A percentile compares a stretch with the other conserved stretches of the same genome.
phyloP scores from a whole-genome alignment of 495 filamentous ascomycete species.

The Podospora pseudopauciseta region DNA sequence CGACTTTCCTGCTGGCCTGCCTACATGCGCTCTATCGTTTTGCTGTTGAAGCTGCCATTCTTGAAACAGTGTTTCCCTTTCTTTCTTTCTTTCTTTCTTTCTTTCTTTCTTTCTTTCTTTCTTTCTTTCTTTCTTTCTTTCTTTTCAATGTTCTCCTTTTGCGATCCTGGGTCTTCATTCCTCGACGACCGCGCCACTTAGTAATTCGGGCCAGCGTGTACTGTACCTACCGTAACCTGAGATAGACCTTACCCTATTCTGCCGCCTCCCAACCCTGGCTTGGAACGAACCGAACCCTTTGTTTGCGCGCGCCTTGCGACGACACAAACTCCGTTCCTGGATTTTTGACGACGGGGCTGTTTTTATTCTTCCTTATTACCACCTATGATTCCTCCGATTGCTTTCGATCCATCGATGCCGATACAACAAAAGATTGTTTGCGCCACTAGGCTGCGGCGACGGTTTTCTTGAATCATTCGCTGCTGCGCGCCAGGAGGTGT shows the following conservation, averaged over 20 bases:
- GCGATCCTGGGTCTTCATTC: neutral
- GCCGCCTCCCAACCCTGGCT: neutral
- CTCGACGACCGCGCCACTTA: neutral
- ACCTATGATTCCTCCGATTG: neutral
- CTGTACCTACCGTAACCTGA: neutral
- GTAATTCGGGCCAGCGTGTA: neutral
- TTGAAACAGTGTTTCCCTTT: neutral
- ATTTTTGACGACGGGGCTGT: neutral
- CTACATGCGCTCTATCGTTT: neutral
- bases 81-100: neutral
- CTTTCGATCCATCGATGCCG: neutral
- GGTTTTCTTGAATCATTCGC: neutral
- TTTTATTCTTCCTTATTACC: neutral
- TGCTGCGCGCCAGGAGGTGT: neutral
- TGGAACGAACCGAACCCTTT: neutral
- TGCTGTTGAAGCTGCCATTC: neutral
- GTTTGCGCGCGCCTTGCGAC: neutral
- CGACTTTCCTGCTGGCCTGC: neutral
- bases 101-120: neutral
- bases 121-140: neutral
- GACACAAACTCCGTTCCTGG: neutral
- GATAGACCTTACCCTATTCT: neutral
- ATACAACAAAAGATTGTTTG: neutral
- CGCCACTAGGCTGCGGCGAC: neutral
- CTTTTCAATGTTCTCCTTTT: neutral